phyloP scores from a whole-genome alignment of 2,329 filamentous ascomycete species.

The Scleromitrula shiraiana region DNA sequence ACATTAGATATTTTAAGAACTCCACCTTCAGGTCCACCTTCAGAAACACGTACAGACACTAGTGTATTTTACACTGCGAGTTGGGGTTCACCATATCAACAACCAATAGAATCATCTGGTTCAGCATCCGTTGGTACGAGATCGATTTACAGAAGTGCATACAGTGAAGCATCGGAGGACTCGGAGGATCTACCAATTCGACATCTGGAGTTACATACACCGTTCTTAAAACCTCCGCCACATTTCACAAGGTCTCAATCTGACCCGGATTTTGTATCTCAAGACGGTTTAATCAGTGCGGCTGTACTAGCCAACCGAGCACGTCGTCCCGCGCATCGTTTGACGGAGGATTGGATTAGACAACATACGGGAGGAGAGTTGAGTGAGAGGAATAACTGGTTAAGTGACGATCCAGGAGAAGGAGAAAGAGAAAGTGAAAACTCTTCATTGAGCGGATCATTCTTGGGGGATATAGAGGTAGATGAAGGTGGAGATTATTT shows the following conservation, averaged over 20 bases:
- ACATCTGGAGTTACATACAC: constrained; percentile 53
- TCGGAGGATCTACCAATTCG: constrained; percentile 55
- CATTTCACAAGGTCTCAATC: constrained; percentile 31
- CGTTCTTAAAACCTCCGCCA: constrained; percentile 51
- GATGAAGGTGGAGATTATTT: constrained; percentile 44
- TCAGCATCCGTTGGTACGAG: constrained; percentile 10
- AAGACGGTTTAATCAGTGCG: constrained; percentile 34
- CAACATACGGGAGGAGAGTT: constrained; percentile 67
- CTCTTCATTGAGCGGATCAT: constrained; percentile 64
- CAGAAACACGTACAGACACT: constrained; percentile 27
- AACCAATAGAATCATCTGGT: constrained; percentile 38
- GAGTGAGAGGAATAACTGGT: constrained; percentile 70
- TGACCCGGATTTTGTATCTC: constrained; percentile 32
- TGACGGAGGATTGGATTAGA: constrained; percentile 81
- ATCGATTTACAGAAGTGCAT: constrained; percentile 27
- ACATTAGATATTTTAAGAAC: constrained; percentile 47
- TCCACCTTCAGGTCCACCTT: constrained; percentile 31
- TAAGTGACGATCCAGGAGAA: constrained; percentile 67
- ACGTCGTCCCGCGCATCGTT: constrained; percentile 49
- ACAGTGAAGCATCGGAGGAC: constrained; percentile 49
- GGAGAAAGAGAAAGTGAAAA: constrained; percentile 69
- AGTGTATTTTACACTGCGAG: constrained; percentile 59
- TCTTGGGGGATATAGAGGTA: constrained; percentile 42
- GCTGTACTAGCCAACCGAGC: constrained; percentile 57
- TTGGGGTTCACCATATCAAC: constrained; percentile 87